Evolutionary conservation across 106 monocot genomes (phyloP), one percentile per base, ranked within the genome.

Genomic region (Phalaenopsis aphrodite): DNA sequence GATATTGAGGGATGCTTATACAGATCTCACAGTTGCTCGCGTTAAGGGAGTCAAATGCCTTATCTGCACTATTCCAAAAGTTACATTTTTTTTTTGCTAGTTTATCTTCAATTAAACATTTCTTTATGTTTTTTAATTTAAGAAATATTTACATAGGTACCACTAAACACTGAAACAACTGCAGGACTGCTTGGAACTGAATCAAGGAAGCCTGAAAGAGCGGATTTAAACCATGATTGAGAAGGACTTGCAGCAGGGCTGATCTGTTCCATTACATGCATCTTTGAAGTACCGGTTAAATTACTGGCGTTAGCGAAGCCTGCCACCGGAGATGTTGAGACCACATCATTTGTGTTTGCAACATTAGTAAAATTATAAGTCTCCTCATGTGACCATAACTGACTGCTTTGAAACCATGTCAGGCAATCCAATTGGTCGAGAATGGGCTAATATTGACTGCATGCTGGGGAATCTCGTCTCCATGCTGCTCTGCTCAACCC

Each of bases 181-280:
- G 97, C 94, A 73, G 97, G 97, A 55, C 84, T 88, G 73, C 84
- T 90, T 15, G 97, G 97, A 48, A 97, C 86, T n/a, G 90, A 88
- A 61, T 90, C 89, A 42, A 97, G 61, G 18, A 97, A 79, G 5
- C 72, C 68, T 9, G 89, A 79, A 39, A 94, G 67, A 69, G 84
- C 69, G 12, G 88, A 88, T 49, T 30, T 77, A 65, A 79, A 90
- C 96, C 89, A 96, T 23, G 90, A 86, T 48, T 64, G 68, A 73
- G 89, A 79, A 47, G 56, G 77, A 64, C 52, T 68, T 36, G 19
- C 48, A 39, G 10, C 72, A 81, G 64, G 57, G 55, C 6, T 18
- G 1, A 74, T 42, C 41, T 42, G 74, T 19, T 12, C 74, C 7
- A 11, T 1, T 5, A 39, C n/a, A 6, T 74, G 45, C 4, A 69